These are phyloP conservation scores for Lizonia empirigonia DNA, from an alignment of 2,329 filamentous ascomycete species.

Conservation along the genomic window DNA sequence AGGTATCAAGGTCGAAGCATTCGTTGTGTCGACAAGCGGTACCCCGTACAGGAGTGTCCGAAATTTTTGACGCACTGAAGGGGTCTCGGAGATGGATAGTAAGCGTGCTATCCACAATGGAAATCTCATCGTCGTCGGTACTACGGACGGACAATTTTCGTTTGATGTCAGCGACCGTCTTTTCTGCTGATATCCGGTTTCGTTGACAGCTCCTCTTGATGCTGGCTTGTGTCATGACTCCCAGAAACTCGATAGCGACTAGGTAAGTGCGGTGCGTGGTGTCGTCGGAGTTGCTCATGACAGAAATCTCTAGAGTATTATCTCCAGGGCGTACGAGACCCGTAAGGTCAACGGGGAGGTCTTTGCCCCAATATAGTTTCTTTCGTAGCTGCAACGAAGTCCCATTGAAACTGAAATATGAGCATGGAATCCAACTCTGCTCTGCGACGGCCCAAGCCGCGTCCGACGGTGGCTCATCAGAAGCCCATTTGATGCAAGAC, in stretches of 20 bases:
- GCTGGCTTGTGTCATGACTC: constrained; percentile 54
- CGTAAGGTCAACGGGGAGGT: constrained; percentile 78
- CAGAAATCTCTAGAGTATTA: constrained; percentile 65
- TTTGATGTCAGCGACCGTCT: constrained; percentile 65
- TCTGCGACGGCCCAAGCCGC: constrained; percentile 67
- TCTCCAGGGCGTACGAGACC: constrained; percentile 60
- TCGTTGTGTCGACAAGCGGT: constrained; percentile 75
- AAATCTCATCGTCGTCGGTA: constrained; percentile 61
- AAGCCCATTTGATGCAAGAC: constrained; percentile 63
- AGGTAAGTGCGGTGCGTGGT: constrained; percentile 56
- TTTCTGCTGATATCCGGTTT: constrained; percentile 49
- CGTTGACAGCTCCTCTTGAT: constrained; percentile 41
- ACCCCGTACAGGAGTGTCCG: constrained; percentile 74
- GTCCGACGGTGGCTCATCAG: constrained; percentile 46
- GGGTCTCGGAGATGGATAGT: constrained; percentile 56
- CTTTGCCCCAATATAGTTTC: constrained; percentile 74
- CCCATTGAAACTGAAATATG: constrained; percentile 73
- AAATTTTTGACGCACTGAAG: constrained; percentile 58
- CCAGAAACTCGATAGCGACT: constrained; percentile 73
- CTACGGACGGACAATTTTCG: constrained; percentile 49
- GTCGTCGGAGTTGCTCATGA: constrained; percentile 40
- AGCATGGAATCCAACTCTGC: constrained; percentile 70
- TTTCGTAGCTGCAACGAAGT: constrained; percentile 62
- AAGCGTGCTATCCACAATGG: constrained; percentile 48
- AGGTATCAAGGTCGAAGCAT: constrained; percentile 88